Evolutionary conservation across 805 yeast genomes (phyloP), one percentile per base, ranked within the genome.

Genomic region (Teunomyces funiuensis): DNA sequence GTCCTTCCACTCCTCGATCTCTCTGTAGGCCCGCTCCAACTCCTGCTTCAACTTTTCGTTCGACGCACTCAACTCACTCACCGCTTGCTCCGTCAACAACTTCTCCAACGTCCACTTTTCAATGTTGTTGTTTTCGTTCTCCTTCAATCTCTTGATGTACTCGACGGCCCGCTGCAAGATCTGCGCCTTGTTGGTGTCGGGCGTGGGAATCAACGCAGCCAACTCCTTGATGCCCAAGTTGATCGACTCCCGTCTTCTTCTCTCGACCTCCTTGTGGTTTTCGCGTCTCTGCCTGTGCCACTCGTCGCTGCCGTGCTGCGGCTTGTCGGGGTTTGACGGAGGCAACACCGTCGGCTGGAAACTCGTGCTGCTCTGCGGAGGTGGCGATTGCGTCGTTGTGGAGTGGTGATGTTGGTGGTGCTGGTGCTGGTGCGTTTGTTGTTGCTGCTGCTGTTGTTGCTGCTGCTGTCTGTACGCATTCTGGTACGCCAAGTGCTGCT

Each of bases 41-140:
- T 90, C 97, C 41, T 75, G 77, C 67, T 88, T 89, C 61, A 91
- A 76, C 65, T 88, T 85, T 55, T 88, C 96, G 68, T 90, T 91
- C 10, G 89, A 80, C 30, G 86, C 82, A 40, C 86, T 79, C 52
- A 91, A 76, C 64, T 90, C 96, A 47, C 85, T 79, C 39, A 89
- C 84, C 9, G 91, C 89, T 66, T 91, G 98, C 62, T 90, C 97
- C 27, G 91, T 84, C 49, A 89, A 74, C 47, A 93, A 75, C 68
- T 91, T 91, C 64, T 91, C 97, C 57, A 91, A 74, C 5, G 97
- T 90, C 88, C 95, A 88, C 69, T 93, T 91, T 65, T 91, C 97
- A 54, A 88, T 83, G 59, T 87, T 86, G 55, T 85, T 82, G 63
- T 80, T 83, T 65, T 90, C 97, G 54, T 87, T 88, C 54, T 88